Conservation (phyloP, 768 basidiomycete species). For the Tricholoma terreum region DNA sequence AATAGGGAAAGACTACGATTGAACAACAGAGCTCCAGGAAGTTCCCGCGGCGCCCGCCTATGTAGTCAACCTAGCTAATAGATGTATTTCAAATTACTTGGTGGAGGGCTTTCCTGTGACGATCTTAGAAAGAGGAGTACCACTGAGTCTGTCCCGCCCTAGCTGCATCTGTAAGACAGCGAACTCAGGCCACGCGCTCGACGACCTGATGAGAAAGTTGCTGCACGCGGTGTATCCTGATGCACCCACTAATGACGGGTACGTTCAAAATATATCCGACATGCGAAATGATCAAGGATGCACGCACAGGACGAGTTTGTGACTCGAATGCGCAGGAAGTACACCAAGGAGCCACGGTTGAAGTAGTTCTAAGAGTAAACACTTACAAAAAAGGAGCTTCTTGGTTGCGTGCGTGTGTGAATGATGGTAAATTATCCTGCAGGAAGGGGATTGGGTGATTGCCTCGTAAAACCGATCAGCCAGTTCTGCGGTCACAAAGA, state of each 20-base stretch:
- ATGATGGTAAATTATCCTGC: constrained; percentile 48
- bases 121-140: constrained; percentile 59
- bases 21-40: constrained; percentile 34
- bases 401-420: constrained; percentile 46
- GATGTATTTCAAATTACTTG: neutral
- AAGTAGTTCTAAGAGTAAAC: neutral
- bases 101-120: constrained; percentile 74
- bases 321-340: too few species aligned
- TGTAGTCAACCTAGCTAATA: too few species aligned
- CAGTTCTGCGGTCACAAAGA: constrained; percentile 37
- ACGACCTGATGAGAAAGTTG: constrained; percentile 56
- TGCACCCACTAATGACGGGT: constrained; percentile 45
- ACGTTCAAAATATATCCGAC: constrained; percentile 4
- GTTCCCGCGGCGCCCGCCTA: too few species aligned
- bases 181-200: constrained; percentile 57
- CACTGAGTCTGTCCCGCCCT: too few species aligned
- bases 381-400: neutral
- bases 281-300: neutral
- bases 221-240: constrained; percentile 63
- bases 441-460: constrained; percentile 48
- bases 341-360: constrained; percentile 51
- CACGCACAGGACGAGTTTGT: too few species aligned
- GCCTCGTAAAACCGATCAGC: constrained; percentile 51
- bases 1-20: constrained; percentile 31
- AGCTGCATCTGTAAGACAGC: constrained; percentile 56